Conservation (phyloP, 345 rosid genomes). For the Kandelia obovata region DNA sequence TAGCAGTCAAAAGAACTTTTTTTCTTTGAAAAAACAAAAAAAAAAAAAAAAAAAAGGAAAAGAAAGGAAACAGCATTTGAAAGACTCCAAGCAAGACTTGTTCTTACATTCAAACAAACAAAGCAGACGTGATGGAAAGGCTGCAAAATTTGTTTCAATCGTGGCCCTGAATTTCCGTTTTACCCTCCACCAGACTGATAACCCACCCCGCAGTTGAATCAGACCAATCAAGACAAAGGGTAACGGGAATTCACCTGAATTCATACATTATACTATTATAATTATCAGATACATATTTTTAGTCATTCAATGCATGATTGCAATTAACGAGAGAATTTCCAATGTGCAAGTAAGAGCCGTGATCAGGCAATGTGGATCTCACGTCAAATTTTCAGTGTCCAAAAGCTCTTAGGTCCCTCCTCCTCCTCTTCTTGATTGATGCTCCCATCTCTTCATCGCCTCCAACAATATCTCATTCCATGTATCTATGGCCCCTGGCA, state of each 20-base stretch:
- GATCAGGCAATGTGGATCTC: constrained; percentile 45
- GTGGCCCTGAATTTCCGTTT: not conserved
- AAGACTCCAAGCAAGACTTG: not conserved
- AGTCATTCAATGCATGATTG: too few relatives aligned
- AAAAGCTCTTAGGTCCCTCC: constrained; percentile 73
- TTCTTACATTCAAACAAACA: not conserved
- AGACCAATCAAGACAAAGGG: not conserved
- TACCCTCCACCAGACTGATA: constrained; percentile 2
- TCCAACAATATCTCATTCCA: constrained; percentile 84
- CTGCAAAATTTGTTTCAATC: not conserved
- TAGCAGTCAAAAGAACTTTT: too few relatives aligned
- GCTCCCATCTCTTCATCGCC: constrained; percentile 54
- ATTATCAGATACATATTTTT: too few relatives aligned
- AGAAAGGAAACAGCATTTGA: too few relatives aligned
- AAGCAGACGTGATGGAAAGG: not conserved
- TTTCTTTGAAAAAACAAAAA: too few relatives aligned
- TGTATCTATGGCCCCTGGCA: constrained; percentile 90
- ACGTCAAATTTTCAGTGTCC: too few relatives aligned
- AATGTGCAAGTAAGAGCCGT: constrained; percentile 11
- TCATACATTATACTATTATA: constrained; percentile 5
- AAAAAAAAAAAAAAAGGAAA: too few relatives aligned
- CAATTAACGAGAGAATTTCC: too few relatives aligned
- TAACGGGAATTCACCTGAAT: not conserved
- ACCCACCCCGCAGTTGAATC: not conserved
- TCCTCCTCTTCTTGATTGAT: constrained; percentile 34